Evolutionary conservation across 2,329 filamentous ascomycete genomes (phyloP), one percentile per base, ranked within the genome.

Genomic region (Elsinoe batatas): DNA sequence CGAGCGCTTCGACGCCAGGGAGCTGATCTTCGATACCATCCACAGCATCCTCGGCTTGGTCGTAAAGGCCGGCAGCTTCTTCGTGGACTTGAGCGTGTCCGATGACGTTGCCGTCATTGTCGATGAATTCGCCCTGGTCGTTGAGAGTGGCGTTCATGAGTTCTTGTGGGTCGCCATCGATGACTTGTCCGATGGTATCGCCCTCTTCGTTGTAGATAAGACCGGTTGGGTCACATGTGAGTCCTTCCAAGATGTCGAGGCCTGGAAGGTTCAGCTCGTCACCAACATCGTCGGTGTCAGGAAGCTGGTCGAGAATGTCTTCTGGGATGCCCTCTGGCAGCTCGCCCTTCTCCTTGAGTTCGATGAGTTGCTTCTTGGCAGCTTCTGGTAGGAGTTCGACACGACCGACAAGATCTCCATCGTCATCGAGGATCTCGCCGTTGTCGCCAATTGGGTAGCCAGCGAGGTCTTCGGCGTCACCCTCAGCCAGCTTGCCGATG

Each of bases 341-440:
- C 58, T 69, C 65, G 58, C 68, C 68, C 35, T 68, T 63, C 51
- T 69, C 64, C 58, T 68, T 65, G 33, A 69, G 69, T 37, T 71
- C 62, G 40, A 69, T 62, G 22, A 72, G 61, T 56, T 75, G 72
- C 54, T 72, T 68, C 59, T 74, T 68, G 47, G 68, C 67, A 42
- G 68, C 65, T 36, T 76, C 74, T 12, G 75, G 74, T 15, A 74
- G 68, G 33, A 77, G 68, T 59, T 79, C 76, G 53, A 75, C 73
- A 56, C 76, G 76, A 51, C 78, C 78, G 47, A 80, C 75, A 20
- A 79, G 72, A 59, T 78, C 74, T 20, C 77, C 78, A 58, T 78
- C 74, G 40, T 79, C 75, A 57, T 79, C 75, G 20, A 80, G 71
- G 30, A 80, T 79, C 61, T 79, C 76, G 57, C 78, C 78, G 12